phyloP scores from a whole-genome alignment of 345 rosid species.

The Euclidium syriacum region DNA sequence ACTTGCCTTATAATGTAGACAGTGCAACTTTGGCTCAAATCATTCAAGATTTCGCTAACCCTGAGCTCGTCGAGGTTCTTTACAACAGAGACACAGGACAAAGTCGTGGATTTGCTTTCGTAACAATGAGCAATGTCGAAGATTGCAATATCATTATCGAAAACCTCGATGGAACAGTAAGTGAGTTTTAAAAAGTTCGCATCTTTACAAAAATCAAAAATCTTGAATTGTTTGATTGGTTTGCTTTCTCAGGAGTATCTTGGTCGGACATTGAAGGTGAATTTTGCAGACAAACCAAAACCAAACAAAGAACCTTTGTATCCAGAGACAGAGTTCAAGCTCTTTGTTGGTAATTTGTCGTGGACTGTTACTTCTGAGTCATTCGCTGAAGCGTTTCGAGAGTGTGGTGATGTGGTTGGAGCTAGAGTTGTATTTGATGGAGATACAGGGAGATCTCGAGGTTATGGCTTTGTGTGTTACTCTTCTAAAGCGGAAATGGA shows the following conservation, averaged over 20 bases:
- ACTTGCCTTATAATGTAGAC: conserved; percentile 83
- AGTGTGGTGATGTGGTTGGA: conserved; percentile 71
- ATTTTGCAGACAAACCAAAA: conserved; percentile 68
- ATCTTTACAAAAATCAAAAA: neutral
- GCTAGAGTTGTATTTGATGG: conserved; percentile 88
- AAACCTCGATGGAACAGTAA: conserved; percentile 90
- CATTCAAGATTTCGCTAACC: conserved; percentile 68
- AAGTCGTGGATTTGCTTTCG: conserved; percentile 91
- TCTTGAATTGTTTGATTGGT: neutral
- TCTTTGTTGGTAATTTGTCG: conserved; percentile 80
- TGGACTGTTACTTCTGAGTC: conserved; percentile 82
- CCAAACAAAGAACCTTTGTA: conserved; percentile 55
- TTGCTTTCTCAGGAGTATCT: conserved; percentile 49
- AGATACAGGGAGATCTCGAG: conserved; percentile 73
- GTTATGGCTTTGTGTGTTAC: conserved; percentile 80
- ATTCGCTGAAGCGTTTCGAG: conserved; percentile 58
- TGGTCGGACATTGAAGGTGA: conserved; percentile 68
- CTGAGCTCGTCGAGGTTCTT: conserved; percentile 88
- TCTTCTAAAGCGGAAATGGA: conserved; percentile 70
- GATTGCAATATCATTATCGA: conserved; percentile 63
- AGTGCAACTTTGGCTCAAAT: conserved; percentile 90
- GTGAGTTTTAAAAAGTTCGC: conserved; percentile 8
- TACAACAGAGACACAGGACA: conserved; percentile 74
- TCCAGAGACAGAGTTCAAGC: conserved; percentile 79
- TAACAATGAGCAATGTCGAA: conserved; percentile 80